phyloP scores from a whole-genome alignment of 805 yeast species.

The Ogataea zsoltii region DNA sequence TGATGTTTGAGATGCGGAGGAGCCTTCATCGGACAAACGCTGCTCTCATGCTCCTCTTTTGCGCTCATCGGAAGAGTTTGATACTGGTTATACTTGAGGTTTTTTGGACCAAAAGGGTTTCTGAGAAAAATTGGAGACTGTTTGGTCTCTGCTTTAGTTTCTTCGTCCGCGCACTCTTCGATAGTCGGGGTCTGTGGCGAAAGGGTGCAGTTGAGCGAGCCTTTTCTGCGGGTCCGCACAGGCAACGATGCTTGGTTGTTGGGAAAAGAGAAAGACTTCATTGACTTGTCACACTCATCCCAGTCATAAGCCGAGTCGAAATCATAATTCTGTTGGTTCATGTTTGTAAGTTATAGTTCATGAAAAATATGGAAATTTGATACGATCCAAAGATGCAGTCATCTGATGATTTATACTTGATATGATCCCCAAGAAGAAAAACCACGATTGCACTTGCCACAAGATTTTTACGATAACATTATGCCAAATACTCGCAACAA shows the following conservation, averaged over 20 bases:
- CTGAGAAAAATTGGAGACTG: neutral
- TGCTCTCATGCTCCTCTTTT: neutral
- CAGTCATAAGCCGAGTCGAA: conserved; percentile 10
- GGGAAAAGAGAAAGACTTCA: conserved; percentile 14
- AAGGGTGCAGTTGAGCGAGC: conserved; percentile 6
- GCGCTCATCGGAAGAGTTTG: conserved; percentile 2
- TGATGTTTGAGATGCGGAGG: conserved; percentile 11
- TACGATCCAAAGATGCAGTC: neutral
- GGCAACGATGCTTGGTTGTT: conserved; percentile 4
- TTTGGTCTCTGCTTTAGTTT: neutral
- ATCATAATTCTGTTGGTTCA: neutral
- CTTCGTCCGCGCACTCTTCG: conserved; percentile 5
- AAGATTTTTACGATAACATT: too few relatives aligned
- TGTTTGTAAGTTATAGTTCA: neutral
- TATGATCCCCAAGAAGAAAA: too few relatives aligned
- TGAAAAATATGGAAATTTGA: neutral
- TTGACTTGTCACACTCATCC: conserved; percentile 12
- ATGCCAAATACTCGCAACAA: too few relatives aligned
- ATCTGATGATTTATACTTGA: neutral
- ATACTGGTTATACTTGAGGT: conserved; percentile 13
- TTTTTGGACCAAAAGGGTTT: conserved; percentile 4
- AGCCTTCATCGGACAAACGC: neutral
- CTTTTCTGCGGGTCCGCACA: conserved; percentile 5
- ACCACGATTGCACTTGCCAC: too few relatives aligned
- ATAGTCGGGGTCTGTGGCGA: conserved; percentile 17